These are phyloP conservation scores for Hyaloscypha hepaticicola DNA, from an alignment of 495 filamentous ascomycete genomes.

Conservation along the genomic window DNA sequence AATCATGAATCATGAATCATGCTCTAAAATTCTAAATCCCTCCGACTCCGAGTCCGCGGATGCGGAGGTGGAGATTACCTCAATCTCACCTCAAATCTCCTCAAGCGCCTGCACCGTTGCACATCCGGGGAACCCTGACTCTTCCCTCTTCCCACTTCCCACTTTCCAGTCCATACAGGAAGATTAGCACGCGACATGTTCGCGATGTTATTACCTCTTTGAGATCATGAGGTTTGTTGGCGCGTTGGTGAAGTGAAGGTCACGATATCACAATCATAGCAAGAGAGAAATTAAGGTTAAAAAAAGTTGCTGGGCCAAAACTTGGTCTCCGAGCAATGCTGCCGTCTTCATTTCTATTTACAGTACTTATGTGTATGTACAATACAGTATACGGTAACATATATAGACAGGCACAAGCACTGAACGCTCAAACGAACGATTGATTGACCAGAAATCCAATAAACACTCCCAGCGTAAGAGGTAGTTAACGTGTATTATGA, in stretches of 20 bases:
- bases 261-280: too few species aligned
- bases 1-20: too few species aligned
- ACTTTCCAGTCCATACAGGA: too few species aligned
- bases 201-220: too few species aligned
- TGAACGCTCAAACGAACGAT: slow-evolving; percentile 21
- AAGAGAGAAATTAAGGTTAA: background rate
- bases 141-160: too few species aligned
- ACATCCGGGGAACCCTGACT: background rate
- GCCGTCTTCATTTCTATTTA: slow-evolving; percentile 33
- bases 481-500: slow-evolving; percentile 29
- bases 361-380: slow-evolving; percentile 29
- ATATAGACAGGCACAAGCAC: slow-evolving; percentile 28
- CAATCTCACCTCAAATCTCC: background rate
- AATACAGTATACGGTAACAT: too few species aligned
- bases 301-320: slow-evolving; percentile 39
- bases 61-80: background rate
- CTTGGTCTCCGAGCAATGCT: slow-evolving; percentile 41
- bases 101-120: too few species aligned
- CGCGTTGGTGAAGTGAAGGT: too few species aligned
- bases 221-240: too few species aligned
- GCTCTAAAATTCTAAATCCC: too few species aligned
- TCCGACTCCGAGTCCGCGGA: too few species aligned
- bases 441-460: slow-evolving; percentile 32
- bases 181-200: too few species aligned
- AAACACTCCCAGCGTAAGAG: slow-evolving; percentile 42